phyloP scores from a whole-genome alignment of 345 rosid genomes.

The Chamaenerion angustifolium region DNA sequence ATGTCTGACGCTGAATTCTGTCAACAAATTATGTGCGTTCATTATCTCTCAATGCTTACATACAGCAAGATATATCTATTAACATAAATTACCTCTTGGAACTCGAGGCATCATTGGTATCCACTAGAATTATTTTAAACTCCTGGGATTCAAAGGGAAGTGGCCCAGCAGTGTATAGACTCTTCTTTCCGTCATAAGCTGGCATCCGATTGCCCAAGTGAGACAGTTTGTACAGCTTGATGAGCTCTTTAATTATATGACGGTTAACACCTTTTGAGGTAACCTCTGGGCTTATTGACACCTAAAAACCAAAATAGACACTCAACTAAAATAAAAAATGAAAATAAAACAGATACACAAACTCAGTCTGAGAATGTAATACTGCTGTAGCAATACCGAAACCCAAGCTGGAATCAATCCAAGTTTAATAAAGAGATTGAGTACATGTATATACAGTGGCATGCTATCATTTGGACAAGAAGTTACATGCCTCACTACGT shows the following conservation, averaged over 20 bases:
- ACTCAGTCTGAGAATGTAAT: too few species aligned
- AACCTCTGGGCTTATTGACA: slow-evolving; percentile 36
- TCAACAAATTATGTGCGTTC: too few species aligned
- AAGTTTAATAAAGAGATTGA: too few species aligned
- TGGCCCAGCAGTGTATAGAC: slow-evolving; percentile 54
- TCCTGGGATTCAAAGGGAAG: slow-evolving; percentile 52
- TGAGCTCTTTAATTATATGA: slow-evolving; percentile 18
- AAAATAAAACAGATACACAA: too few species aligned
- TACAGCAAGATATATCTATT: too few species aligned
- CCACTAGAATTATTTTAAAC: slow-evolving; percentile 26
- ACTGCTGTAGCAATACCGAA: too few species aligned
- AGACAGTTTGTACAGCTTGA: slow-evolving; percentile 1
- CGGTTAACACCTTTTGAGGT: slow-evolving; percentile 31
- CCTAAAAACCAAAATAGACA: slow-evolving; percentile 18
- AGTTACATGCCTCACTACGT: too few species aligned
- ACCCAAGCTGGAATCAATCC: too few species aligned
- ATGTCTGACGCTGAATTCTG: not conserved
- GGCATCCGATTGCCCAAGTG: slow-evolving; percentile 24
- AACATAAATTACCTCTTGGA: slow-evolving; percentile 11
- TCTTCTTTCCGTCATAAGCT: slow-evolving; percentile 68
- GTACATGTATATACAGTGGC: too few species aligned
- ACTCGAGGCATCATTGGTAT: slow-evolving; percentile 12
- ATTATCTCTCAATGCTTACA: too few species aligned
- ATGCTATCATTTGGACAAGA: too few species aligned
- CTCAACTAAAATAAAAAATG: too few species aligned